Evolutionary conservation across 2,329 filamentous ascomycete species (phyloP), one percentile per base, ranked within the genome.

Genomic region (Botryotinia globosa): DNA sequence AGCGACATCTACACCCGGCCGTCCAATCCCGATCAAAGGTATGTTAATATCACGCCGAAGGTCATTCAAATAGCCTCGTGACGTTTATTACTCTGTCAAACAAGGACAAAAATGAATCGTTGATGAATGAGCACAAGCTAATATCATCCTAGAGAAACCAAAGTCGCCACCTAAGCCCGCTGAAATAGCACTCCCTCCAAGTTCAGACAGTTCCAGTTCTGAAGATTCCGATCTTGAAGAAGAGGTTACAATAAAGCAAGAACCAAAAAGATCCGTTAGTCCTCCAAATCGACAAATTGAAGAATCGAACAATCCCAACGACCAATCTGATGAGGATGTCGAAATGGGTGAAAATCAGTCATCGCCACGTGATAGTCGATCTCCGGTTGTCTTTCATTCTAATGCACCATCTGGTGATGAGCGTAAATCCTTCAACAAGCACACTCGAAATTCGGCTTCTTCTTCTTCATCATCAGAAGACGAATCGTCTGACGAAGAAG

Each of bases 351-450:
- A 77, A 44, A 73, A 76, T 18, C 75, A 75, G 16, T 77, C 76
- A 18, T 77, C 77, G 6, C 72, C 61, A 16, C 75, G 77, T 1
- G 77, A 79, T 39, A 80, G 78, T 73, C 78, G 79, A 61, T 80
- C 79, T 34, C 79, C 79, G 29, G 73, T 79, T 34, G 72, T 75
- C 20, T 79, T 79, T 74, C 61, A 68, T 58, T 65, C 67, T 32
- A 34, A 69, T 59, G 59, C 66, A 59, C 48, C 72, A 61, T 59
- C 65, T 22, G 56, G 70, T 6, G 70, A 72, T 59, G 70, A 72
- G 39, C 63, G 63, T 2, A 66, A 59, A 51, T 34, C 51, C 4
- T 18, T 34, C 32, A 25, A 32, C 16, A 37, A 45, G n/a, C 39
- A 34, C 32, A 61, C 48, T 18, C 37, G 51, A 14, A 18, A 14